Percentiles rank a stretch among this genome's conserved stretches.
Conservation (phyloP, 1,284 basidiomycete genomes). For the Apiotrichum porosum region DNA sequence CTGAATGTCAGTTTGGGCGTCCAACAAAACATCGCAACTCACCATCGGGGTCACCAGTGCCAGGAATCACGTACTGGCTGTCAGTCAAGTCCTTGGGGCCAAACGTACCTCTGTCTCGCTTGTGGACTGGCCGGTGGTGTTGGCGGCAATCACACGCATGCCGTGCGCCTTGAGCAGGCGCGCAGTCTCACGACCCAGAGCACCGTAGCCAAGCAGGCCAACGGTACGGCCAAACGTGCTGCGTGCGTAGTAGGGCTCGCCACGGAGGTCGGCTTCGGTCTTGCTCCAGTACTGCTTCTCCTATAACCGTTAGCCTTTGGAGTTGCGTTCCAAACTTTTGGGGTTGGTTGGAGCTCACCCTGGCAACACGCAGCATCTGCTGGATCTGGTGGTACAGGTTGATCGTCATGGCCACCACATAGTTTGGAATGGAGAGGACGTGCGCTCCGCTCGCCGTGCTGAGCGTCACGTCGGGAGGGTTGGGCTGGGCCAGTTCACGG, state of each 20-base stretch:
- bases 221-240: conserved; percentile 36
- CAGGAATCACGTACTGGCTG: conserved; percentile 32
- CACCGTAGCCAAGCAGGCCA: conserved; percentile 42
- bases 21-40: too few species aligned
- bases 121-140: conserved; percentile 35
- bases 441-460: conserved; percentile 41
- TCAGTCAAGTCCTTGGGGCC: not conserved
- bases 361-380: conserved; percentile 26
- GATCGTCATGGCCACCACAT: conserved; percentile 35
- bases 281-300: conserved; percentile 31
- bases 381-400: conserved; percentile 36
- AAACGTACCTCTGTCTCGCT: conserved; percentile 37
- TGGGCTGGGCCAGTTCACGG: conserved; percentile 5
- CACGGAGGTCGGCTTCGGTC: conserved; percentile 25
- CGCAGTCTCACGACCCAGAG: conserved; percentile 40
- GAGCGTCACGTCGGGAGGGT: conserved; percentile 21
- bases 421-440: conserved; percentile 41
- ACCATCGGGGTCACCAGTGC: conserved; percentile 42
- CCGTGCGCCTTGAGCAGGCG: conserved; percentile 39
- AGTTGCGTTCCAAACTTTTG: too few species aligned
- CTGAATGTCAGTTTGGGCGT: conserved; percentile 10
- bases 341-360: conserved; percentile 25
- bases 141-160: conserved; percentile 44
- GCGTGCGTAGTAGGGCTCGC: conserved; percentile 26
- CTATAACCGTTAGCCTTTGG: not conserved